These are phyloP conservation scores for Penicillium paneum DNA, from an alignment of 2,329 filamentous ascomycete genomes.

Conservation along the genomic window DNA sequence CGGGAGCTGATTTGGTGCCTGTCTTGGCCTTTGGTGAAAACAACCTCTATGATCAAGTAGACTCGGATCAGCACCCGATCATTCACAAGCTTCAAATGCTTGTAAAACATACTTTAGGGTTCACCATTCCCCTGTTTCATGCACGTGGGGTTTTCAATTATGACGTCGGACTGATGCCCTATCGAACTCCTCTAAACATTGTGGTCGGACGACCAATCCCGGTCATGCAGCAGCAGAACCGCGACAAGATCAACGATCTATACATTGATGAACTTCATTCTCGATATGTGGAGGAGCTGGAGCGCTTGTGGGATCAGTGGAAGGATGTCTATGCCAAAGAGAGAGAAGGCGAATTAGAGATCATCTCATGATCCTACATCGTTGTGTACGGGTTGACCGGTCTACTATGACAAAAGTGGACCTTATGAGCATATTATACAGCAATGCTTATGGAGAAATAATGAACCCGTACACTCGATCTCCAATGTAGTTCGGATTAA, in stretches of 20 bases:
- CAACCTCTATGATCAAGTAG: constrained; percentile 88
- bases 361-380: constrained; percentile 33
- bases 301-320: constrained; percentile 47
- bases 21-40: constrained; percentile 94
- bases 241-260: constrained; percentile 62
- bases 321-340: constrained; percentile 47
- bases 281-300: constrained; percentile 65
- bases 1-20: constrained; percentile 90
- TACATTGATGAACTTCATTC: constrained; percentile 80
- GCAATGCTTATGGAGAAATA: neutral
- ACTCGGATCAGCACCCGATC: constrained; percentile 69
- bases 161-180: constrained; percentile 93
- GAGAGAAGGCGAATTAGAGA: constrained; percentile 44
- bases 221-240: constrained; percentile 57
- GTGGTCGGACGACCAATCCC: constrained; percentile 81
- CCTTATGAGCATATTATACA: constrained; percentile 2
- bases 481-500: constrained; percentile 4
- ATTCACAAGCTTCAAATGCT: constrained; percentile 80
- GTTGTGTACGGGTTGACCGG: neutral
- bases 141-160: constrained; percentile 95
- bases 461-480: constrained; percentile 1
- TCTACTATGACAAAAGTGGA: neutral
- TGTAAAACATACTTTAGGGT: constrained; percentile 81
- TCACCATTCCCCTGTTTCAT: constrained; percentile 87
- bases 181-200: constrained; percentile 79